Percentiles rank a stretch among this genome's conserved stretches.
Evolutionary conservation across 805 yeast species (phyloP).

Genomic region (Wickerhamiella spandovensis): DNA sequence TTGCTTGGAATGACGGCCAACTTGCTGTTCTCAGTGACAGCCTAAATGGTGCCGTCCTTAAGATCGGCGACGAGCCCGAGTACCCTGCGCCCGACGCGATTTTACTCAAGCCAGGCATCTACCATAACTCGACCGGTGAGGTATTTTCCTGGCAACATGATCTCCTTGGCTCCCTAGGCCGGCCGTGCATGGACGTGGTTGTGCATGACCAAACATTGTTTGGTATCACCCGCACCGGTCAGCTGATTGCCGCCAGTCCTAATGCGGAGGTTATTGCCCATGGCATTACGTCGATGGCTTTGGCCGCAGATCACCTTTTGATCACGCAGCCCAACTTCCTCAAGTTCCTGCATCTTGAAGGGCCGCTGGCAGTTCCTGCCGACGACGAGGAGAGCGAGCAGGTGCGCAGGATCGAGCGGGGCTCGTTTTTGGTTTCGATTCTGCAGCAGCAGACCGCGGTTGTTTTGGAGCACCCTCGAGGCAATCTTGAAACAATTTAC

Average conservation of each 20-base stretch:
- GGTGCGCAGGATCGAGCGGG: conserved; percentile 78
- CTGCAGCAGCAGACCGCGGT: conserved; percentile 77
- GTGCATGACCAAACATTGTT: conserved; percentile 29
- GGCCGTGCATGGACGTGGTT: conserved; percentile 40
- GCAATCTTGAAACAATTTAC: conserved; percentile 84
- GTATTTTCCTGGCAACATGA: conserved; percentile 1
- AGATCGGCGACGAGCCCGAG: background rate
- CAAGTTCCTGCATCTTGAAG: conserved; percentile 61
- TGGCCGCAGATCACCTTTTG: conserved; percentile 52
- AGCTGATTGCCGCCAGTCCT: conserved; percentile 37
- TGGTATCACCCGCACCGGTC: conserved; percentile 68
- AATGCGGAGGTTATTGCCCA: conserved; percentile 30
- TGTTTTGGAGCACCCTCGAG: conserved; percentile 87
- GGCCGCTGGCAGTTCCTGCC: conserved; percentile 27
- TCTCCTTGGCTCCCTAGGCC: conserved; percentile 39
- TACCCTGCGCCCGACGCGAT: background rate
- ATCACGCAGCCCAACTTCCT: conserved; percentile 75
- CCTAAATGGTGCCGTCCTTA: background rate
- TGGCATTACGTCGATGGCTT: conserved; percentile 69
- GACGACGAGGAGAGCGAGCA: conserved; percentile 52
- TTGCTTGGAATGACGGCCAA: background rate
- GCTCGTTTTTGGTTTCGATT: conserved; percentile 67
- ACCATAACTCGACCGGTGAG: conserved; percentile 5
- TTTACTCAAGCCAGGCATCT: conserved; percentile 1
- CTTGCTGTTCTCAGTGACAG: background rate